phyloP scores from a whole-genome alignment of 345 rosid genomes.

The Crucihimalaya himalaica region DNA sequence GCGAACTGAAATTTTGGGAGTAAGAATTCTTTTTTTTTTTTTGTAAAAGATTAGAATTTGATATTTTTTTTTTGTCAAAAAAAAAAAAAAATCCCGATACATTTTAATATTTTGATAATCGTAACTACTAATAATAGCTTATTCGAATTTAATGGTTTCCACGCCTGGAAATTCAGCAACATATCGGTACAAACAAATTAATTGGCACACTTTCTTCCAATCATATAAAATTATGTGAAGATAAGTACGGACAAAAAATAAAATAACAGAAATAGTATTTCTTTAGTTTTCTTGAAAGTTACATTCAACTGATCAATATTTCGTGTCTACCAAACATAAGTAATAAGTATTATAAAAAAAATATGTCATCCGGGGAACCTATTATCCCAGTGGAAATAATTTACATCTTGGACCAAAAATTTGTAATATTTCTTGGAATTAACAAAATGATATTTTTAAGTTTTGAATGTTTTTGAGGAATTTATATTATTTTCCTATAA shows the following conservation, averaged over 20 bases:
- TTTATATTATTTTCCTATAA: background rate
- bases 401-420: background rate
- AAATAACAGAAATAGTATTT: background rate
- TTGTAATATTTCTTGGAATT: background rate
- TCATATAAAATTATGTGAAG: background rate
- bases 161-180: background rate
- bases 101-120: background rate
- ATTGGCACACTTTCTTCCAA: slow-evolving; percentile 3
- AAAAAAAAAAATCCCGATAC: background rate
- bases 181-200: background rate
- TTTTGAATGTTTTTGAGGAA: background rate
- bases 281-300: slow-evolving; percentile 20
- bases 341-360: background rate
- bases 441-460: background rate
- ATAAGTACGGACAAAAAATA: slow-evolving; percentile 11
- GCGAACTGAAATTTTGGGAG: slow-evolving; percentile 30
- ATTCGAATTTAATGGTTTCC: background rate
- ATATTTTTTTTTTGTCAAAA: too few relatives aligned
- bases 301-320: slow-evolving; percentile 7
- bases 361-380: background rate
- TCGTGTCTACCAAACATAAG: slow-evolving; percentile 18
- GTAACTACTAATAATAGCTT: background rate
- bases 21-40: background rate
- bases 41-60: too few relatives aligned
- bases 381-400: background rate